These are phyloP conservation scores for Candida ortonii DNA, from an alignment of 805 yeast genomes.

Conservation along the genomic window DNA sequence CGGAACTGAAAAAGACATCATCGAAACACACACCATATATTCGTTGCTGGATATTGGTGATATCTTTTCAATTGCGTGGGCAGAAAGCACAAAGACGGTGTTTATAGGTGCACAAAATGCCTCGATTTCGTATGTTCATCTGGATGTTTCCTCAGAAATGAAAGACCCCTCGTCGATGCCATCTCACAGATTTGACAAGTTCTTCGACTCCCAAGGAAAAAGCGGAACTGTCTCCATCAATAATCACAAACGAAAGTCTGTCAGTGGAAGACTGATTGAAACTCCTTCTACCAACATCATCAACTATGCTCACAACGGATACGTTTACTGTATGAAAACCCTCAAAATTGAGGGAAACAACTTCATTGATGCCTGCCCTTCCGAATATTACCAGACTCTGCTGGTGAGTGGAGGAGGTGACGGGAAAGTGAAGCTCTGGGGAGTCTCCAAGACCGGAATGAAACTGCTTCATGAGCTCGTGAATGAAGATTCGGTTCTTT, in stretches of 20 bases:
- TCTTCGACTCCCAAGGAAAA: conserved; percentile 89
- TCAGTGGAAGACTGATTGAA: conserved; percentile 48
- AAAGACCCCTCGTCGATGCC: conserved; percentile 44
- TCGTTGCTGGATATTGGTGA: conserved; percentile 90
- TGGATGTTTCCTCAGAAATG: conserved; percentile 24
- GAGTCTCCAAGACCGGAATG: conserved; percentile 31
- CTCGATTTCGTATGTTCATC: conserved; percentile 68
- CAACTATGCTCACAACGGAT: conserved; percentile 88
- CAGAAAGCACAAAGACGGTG: conserved; percentile 54
- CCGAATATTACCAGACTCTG: conserved; percentile 33
- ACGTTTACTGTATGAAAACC: conserved; percentile 66
- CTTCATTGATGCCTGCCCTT: conserved; percentile 23
- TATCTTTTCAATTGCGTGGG: conserved; percentile 78
- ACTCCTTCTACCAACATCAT: conserved; percentile 64
- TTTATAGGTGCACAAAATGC: conserved; percentile 94
- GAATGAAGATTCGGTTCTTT: conserved; percentile 68
- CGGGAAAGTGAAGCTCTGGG: conserved; percentile 84
- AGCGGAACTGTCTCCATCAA: conserved; percentile 34
- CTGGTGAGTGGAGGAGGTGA: conserved; percentile 86
- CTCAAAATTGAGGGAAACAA: conserved; percentile 23
- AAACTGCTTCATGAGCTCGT: conserved; percentile 42
- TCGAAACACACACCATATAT: conserved; percentile 65
- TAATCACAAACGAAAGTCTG: conserved; percentile 21
- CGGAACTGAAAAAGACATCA: conserved; percentile 8
- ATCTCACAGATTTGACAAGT: conserved; percentile 70